phyloP scores from a whole-genome alignment of 2,329 filamentous ascomycete species.

The Nothophaeocryptopus gaeumannii region DNA sequence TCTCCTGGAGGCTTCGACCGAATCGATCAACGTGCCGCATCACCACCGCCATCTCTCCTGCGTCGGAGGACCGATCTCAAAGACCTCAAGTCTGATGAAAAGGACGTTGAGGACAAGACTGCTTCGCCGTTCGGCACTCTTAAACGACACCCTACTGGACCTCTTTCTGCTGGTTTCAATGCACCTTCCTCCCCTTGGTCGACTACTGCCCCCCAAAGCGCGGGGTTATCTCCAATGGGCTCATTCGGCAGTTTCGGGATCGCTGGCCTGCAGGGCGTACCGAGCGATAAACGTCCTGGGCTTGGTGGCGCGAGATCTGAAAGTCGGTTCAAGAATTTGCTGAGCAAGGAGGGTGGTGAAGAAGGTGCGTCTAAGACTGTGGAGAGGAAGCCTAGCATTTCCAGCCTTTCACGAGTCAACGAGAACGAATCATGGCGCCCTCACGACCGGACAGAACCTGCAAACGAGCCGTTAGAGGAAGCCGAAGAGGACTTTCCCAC shows the following conservation, averaged over 20 bases:
- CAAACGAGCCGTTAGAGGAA: constrained; percentile 47
- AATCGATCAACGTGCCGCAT: constrained; percentile 61
- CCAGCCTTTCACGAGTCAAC: constrained; percentile 52
- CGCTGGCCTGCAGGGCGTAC: constrained; percentile 46
- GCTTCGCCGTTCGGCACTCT: constrained; percentile 50
- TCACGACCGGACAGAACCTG: constrained; percentile 23
- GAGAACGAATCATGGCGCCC: constrained; percentile 53
- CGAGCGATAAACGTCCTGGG: constrained; percentile 67
- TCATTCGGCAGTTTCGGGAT: constrained; percentile 90
- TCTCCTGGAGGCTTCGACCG: constrained; percentile 60
- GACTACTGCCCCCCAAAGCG: constrained; percentile 54
- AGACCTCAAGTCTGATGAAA: constrained; percentile 40
- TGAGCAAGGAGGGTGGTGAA: constrained; percentile 74
- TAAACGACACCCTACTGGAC: constrained; percentile 56
- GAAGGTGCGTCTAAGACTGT: constrained; percentile 45
- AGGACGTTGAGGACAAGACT: constrained; percentile 38
- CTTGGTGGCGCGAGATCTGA: constrained; percentile 68
- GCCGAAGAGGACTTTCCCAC: constrained; percentile 67
- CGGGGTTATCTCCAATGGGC: constrained; percentile 70
- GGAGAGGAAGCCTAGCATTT: constrained; percentile 56
- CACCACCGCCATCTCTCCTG: constrained; percentile 59
- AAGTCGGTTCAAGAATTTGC: constrained; percentile 81
- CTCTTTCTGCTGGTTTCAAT: constrained; percentile 50
- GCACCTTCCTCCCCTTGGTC: constrained; percentile 57
- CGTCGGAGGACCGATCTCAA: constrained; percentile 62